These are phyloP conservation scores for Tricholoma terreum DNA, from an alignment of 768 basidiomycete genomes.

Conservation along the genomic window DNA sequence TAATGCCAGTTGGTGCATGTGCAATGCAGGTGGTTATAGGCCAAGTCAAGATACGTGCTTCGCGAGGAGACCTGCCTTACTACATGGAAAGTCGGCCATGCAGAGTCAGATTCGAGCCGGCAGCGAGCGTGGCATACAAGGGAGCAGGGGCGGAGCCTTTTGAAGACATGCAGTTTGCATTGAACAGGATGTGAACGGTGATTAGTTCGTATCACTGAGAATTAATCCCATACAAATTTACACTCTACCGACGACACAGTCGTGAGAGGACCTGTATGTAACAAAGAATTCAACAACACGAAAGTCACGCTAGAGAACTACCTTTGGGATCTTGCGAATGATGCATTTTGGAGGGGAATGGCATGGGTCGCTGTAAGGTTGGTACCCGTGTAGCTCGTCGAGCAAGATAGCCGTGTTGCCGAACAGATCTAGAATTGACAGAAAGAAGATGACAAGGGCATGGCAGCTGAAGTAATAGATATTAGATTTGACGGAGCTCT, in stretches of 20 bases:
- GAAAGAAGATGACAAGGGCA: constrained; percentile 8
- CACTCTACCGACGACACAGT: not conserved
- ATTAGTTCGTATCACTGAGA: not conserved
- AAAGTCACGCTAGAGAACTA: constrained; percentile 10
- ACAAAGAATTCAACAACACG: not conserved
- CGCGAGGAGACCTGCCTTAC: constrained; percentile 21
- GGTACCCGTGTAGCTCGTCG: constrained; percentile 33
- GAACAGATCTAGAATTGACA: constrained; percentile 16
- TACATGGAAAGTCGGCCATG: constrained; percentile 40
- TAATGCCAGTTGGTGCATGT: constrained; percentile 42
- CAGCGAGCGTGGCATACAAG: constrained; percentile 37
- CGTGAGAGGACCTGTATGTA: not conserved
- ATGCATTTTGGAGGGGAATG: constrained; percentile 36
- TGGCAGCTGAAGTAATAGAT: not conserved
- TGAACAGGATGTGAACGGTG: constrained; percentile 22
- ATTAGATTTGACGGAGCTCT: too few relatives aligned
- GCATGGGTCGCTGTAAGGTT: constrained; percentile 35
- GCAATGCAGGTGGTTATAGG: constrained; percentile 48
- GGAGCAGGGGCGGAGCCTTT: constrained; percentile 33
- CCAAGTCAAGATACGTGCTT: constrained; percentile 9
- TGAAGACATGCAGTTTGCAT: constrained; percentile 30
- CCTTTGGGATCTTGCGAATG: constrained; percentile 41
- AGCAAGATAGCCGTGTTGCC: constrained; percentile 37
- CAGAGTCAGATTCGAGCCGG: constrained; percentile 35
- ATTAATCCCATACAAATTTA: not conserved